Evolutionary conservation across 1,139 yeast species (phyloP).

Genomic region (Sugiyamaella neomexicana): DNA sequence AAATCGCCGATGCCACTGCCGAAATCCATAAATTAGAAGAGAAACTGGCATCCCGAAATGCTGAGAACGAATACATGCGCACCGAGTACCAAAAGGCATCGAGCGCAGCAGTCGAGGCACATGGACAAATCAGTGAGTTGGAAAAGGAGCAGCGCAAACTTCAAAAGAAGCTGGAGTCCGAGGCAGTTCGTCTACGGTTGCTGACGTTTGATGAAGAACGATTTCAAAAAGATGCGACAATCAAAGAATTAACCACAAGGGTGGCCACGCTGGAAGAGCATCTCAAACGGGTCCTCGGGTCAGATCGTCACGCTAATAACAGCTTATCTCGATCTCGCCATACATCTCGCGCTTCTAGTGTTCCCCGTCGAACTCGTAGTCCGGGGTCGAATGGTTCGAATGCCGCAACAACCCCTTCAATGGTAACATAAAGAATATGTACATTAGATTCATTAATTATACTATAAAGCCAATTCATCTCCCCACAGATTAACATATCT

Average conservation of each 20-base stretch:
- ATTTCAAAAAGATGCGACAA: conserved; percentile 34
- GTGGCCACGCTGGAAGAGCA: conserved; percentile 40
- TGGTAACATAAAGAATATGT: background rate
- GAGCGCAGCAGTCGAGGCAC: conserved; percentile 55
- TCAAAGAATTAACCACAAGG: conserved; percentile 34
- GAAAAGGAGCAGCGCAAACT: conserved; percentile 40
- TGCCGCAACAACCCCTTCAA: conserved; percentile 8
- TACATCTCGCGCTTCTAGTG: conserved; percentile 36
- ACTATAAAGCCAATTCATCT: conserved; percentile 11
- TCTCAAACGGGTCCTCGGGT: conserved; percentile 37
- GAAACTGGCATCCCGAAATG: conserved; percentile 44
- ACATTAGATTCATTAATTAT: background rate
- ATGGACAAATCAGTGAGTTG: conserved; percentile 44
- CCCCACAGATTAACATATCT: conserved; percentile 67
- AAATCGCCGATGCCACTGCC: conserved; percentile 46
- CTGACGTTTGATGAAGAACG: conserved; percentile 38
- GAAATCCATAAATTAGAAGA: conserved; percentile 45
- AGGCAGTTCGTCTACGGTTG: conserved; percentile 31
- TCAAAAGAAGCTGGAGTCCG: conserved; percentile 39
- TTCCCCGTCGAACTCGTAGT: conserved; percentile 34
- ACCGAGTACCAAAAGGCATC: conserved; percentile 64
- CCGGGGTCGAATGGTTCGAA: conserved; percentile 27
- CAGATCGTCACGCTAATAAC: conserved; percentile 34
- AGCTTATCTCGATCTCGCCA: conserved; percentile 38
- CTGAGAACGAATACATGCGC: conserved; percentile 65